Evolutionary conservation across 1,284 basidiomycete species (phyloP), one percentile per base, ranked within the genome.

Genomic region (Tilletia indica): DNA sequence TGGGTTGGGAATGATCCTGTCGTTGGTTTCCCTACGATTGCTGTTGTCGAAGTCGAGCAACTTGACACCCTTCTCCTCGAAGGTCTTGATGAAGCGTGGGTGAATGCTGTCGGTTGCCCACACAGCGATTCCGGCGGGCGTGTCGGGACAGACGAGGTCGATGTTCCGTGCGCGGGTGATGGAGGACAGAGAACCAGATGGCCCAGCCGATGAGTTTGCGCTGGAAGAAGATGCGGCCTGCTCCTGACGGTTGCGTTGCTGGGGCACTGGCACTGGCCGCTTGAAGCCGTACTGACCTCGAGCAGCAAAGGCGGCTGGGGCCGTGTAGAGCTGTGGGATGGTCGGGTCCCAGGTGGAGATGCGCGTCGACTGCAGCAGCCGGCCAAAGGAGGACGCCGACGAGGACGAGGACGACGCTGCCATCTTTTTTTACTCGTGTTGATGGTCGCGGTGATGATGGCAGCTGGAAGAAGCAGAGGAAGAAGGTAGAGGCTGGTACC

Each of bases 251-350:
- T 45, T 45, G 42, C n/a, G 66, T 21, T 48, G 45, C 39, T 58
- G 19, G 38, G 45, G 48, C 39, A 12, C 79, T 78, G 34, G 80
- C 77, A 31, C 81, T 16, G 80, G 72, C 5, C 81, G 72, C 69
- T 82, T 82, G 71, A 82, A 68, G 51, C 82, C 82, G 72, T 76
- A 83, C 71, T 83, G 80, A 38, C 82, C 82, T 25, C 82, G 76
- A 14, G 75, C 74, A 14, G 77, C 72, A 68, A 77, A 77, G 47
- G 80, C 80, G 6, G 74, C 68, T 0, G 82, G 80, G 2, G 80
- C 73, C n/a, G 74, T 77, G 72, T 82, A 82, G 39, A 82, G 76
- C 67, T 81, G 82, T 0, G 70, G 71, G 19, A 81, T 64, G 47
- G 71, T 58, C 2, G 82, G 81, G 69, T 82, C 79, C 67, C 77